Conservation (phyloP, 805 yeast genomes). For the Zygoascus bituminiphila region DNA sequence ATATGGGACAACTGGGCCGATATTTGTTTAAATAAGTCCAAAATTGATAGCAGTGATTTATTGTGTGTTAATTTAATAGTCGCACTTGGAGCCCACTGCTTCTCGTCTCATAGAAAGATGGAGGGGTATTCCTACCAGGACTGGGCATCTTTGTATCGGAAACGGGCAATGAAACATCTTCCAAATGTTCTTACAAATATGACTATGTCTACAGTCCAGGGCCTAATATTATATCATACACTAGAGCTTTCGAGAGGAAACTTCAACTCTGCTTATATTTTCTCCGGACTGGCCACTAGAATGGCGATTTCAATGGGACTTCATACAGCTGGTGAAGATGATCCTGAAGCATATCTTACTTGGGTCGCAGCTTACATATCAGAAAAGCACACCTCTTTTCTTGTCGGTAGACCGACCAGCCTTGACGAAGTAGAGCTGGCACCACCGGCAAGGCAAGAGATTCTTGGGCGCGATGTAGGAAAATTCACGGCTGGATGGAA, state of each 20-base stretch:
- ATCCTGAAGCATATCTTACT: constrained; percentile 2
- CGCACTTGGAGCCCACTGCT: constrained; percentile 3
- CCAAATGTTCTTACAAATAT: constrained; percentile 2
- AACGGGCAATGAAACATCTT: not conserved
- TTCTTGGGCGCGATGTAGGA: not conserved
- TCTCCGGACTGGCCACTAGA: constrained; percentile 6
- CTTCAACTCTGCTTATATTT: not conserved
- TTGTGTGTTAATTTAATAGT: constrained; percentile 4
- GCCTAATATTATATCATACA: not conserved
- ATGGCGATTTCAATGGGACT: constrained; percentile 7
- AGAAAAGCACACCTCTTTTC: constrained; percentile 9
- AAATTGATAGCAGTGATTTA: not conserved
- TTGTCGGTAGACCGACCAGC: constrained; percentile 8
- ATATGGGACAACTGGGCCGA: constrained; percentile 1
- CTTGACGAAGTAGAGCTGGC: constrained; percentile 3
- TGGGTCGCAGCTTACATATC: constrained; percentile 5
- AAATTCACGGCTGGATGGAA: not conserved
- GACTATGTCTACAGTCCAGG: constrained; percentile 1
- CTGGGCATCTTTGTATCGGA: constrained; percentile 1
- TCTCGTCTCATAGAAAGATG: not conserved
- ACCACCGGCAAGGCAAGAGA: not conserved
- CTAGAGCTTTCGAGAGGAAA: not conserved
- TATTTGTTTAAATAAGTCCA: not conserved
- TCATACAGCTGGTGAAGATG: constrained; percentile 5
- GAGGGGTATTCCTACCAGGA: constrained; percentile 1